Evolutionary conservation across 228 moss, liverwort and hornwort species (phyloP).

Genomic region (Sphagnum magellanicum): DNA sequence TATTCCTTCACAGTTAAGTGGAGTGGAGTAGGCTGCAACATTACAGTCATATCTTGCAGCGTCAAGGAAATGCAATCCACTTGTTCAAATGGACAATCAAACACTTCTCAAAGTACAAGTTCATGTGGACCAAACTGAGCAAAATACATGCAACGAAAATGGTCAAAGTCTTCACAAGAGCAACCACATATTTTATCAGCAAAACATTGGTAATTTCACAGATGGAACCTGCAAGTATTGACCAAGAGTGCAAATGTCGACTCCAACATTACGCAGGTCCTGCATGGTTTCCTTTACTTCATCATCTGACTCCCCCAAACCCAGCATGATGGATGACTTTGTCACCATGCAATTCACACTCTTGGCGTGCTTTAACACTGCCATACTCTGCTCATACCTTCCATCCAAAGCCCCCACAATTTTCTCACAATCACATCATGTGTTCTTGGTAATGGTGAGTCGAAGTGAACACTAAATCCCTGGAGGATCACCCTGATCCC

Average conservation of each 20-base stretch:
- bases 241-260: slow-evolving; percentile 87
- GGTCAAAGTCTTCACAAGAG: too few species aligned
- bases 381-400: slow-evolving; percentile 93
- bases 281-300: slow-evolving; percentile 91
- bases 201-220: too few species aligned
- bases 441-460: not conserved
- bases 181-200: too few species aligned
- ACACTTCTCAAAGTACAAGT: too few species aligned
- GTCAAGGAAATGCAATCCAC: not conserved
- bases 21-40: slow-evolving; percentile 73
- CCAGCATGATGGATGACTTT: slow-evolving; percentile 91
- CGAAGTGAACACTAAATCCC: too few species aligned
- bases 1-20: slow-evolving; percentile 94
- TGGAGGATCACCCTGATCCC: too few species aligned
- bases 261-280: slow-evolving; percentile 66
- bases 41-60: not conserved
- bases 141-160: not conserved
- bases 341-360: slow-evolving; percentile 83
- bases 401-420: slow-evolving; percentile 13
- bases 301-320: slow-evolving; percentile 82
- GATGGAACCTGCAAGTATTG: slow-evolving; percentile 74
- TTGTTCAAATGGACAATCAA: too few species aligned
- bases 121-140: too few species aligned
- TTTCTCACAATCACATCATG: not conserved
- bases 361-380: slow-evolving; percentile 83